Percentiles rank a stretch among this genome's conserved stretches.
Conservation (phyloP, 2,329 filamentous ascomycete species). For the Colletotrichum sp. region DNA sequence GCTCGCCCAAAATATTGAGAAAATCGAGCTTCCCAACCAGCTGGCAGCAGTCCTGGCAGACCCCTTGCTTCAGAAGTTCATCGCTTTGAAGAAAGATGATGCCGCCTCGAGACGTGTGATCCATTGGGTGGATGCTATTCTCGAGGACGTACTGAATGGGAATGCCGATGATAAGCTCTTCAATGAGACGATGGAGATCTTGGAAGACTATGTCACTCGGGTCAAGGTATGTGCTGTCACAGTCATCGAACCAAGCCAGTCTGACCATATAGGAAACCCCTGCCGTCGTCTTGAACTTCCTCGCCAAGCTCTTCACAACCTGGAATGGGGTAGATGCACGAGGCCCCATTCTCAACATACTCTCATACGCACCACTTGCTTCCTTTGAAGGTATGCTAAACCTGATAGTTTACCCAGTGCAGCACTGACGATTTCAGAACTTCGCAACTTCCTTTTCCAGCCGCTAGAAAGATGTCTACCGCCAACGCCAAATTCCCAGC, state of each 20-base stretch:
- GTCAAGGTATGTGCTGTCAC: constrained; percentile 54
- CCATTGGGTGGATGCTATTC: constrained; percentile 63
- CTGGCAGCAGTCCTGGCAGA: constrained; percentile 78
- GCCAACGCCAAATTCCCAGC: constrained; percentile 51
- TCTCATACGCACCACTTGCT: constrained; percentile 59
- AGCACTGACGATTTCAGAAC: constrained; percentile 45
- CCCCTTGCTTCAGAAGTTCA: constrained; percentile 78
- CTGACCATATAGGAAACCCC: constrained; percentile 31
- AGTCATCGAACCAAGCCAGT: neutral
- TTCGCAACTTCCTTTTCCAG: constrained; percentile 53
- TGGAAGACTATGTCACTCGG: constrained; percentile 60
- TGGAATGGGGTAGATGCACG: constrained; percentile 68
- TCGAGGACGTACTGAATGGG: constrained; percentile 60
- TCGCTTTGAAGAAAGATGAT: constrained; percentile 66
- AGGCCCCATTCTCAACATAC: constrained; percentile 60
- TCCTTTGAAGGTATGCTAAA: constrained; percentile 57
- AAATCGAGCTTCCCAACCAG: constrained; percentile 82
- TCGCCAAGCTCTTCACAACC: constrained; percentile 55
- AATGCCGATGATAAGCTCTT: constrained; percentile 54
- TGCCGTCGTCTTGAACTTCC: constrained; percentile 53
- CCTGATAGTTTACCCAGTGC: neutral
- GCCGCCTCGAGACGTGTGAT: constrained; percentile 57
- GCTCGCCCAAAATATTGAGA: constrained; percentile 77
- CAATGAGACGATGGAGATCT: constrained; percentile 58
- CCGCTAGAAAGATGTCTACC: constrained; percentile 48